Evolutionary conservation across 1,284 basidiomycete genomes (phyloP).

Genomic region (Singerocomus inundabilis): DNA sequence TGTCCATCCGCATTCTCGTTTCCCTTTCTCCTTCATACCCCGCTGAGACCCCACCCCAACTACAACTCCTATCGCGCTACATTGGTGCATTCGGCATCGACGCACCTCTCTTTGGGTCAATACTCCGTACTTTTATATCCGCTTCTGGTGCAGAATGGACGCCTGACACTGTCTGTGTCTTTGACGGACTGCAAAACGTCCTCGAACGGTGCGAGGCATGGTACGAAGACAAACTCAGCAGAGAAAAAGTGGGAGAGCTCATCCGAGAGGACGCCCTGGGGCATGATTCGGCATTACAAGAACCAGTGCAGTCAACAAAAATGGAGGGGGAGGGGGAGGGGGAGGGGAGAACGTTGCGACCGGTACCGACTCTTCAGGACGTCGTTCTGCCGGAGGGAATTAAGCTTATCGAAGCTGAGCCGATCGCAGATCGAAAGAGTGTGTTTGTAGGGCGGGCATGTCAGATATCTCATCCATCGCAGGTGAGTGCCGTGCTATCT

Average conservation of each 20-base stretch:
- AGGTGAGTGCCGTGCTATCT: slow-evolving; percentile 44
- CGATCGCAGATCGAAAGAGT: slow-evolving; percentile 82
- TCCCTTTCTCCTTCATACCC: slow-evolving; percentile 78
- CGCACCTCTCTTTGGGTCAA: slow-evolving; percentile 67
- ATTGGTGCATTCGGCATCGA: slow-evolving; percentile 79
- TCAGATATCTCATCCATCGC: slow-evolving; percentile 70
- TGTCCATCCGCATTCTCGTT: slow-evolving; percentile 65
- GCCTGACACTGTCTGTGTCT: slow-evolving; percentile 77
- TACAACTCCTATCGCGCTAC: slow-evolving; percentile 85
- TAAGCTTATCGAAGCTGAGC: slow-evolving; percentile 64
- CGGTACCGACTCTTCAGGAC: slow-evolving; percentile 9
- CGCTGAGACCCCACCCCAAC: slow-evolving; percentile 66
- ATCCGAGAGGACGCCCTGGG: slow-evolving; percentile 54
- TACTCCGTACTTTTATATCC: slow-evolving; percentile 83
- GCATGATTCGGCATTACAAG: slow-evolving; percentile 18
- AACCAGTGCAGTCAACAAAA: neutral
- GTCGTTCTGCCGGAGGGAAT: slow-evolving; percentile 56
- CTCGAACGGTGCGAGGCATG: slow-evolving; percentile 65
- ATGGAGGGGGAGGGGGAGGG: slow-evolving; percentile 1
- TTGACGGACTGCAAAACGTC: slow-evolving; percentile 84
- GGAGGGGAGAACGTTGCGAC: neutral
- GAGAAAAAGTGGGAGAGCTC: slow-evolving; percentile 55
- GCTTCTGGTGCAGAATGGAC: slow-evolving; percentile 71
- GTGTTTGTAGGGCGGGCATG: slow-evolving; percentile 83
- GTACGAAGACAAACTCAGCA: slow-evolving; percentile 66